Base-by-base conservation (phyloP, 129 eudicot species). In the Logfia minima region DNA sequence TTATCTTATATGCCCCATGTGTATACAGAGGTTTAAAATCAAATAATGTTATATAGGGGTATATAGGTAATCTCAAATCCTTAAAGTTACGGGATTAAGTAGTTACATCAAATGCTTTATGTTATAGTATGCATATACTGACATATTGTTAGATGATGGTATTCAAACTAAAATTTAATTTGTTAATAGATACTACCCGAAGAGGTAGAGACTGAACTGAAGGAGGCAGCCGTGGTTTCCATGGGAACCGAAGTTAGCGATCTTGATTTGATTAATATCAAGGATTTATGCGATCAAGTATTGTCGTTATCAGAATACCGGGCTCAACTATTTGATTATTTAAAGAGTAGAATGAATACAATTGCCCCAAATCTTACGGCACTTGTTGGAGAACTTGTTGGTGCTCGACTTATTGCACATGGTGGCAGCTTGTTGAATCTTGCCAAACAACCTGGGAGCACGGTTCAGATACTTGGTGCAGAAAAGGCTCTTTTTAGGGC, bases 161-260 rank as follows among this genome's bases (percentile, higher is more conserved):
- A 41, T 41, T 1, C 14, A 8, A 41, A 41, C 14, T 41, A 9
- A 41, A 10, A 41, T 56, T n/a, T 18, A n/a, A 56, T 11, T 35
- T 29, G 8, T 53, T 56, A 28, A 70, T 78, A 91, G 97, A 79
- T 94, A 65, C 87, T 94, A 24, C 72, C 88, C 0, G 98, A 91
- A 79, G 98, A 94, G 81, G 72, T 87, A 23, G 98, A 94, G 78
- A 45, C 88, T 1, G 97, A 94, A 75, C 83, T 94, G 28, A 94
- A 91, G 79, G 98, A 94, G 80, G 91, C 97, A 1, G 70, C 93
- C 18, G 71, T 87, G 79, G 90, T 94, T 45, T 94, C 98, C 48
- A 94, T 94, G 98, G 98, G 98, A 86, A 94, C 97, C 24, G 98
- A 93, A 93, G 92, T 93, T 28, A 93, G 92, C 72, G 98, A 93